Base-by-base conservation (phyloP, 768 basidiomycete species). In the Chiua virens region DNA sequence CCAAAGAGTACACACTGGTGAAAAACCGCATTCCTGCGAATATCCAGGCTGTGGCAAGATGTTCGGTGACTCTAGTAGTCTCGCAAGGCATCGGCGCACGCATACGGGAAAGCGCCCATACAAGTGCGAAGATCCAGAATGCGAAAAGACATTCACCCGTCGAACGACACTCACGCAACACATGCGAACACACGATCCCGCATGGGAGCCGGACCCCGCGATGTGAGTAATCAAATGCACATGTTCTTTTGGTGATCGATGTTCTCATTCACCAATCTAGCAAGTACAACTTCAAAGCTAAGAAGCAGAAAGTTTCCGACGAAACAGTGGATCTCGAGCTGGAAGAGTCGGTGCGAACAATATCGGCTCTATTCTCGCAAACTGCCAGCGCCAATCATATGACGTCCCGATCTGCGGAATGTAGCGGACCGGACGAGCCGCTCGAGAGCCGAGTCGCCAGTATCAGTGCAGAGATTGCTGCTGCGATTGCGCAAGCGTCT, bases 11-110 rank as follows among this genome's bases (percentile, higher is more conserved):
- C 93, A 96, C 65, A 94, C 93, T 5, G 93, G 93, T 35, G 93
- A 96, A 73, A 90, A 92, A 61, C 93, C 93, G 10, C 93, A 96
- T 67, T 81, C 77, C 43, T 96, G 93, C 72, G 89, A 92, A 73
- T 92, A 92, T 66, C 88, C 87, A 3, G 88, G 83, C 8, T 96
- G 92, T 68, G 81, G 79, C 43, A 92, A 89, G 73, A 89, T 87
- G 1, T 96, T 95, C 71, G 85, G 89, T 42, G 92, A 96, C 66
- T 95, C 92, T 4, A 92, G 91, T 62, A 90, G 88, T 71, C 79
- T 96, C 40, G 92, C 93, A 43, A 83, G 93, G 54, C 93, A 96
- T 74, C 83, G 93, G 46, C 82, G 93, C 58, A 93, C 90, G 21
- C 92, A 89, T 61, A 91, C 88, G 9, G 90, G 87, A 38, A 92